Evolutionary conservation across 805 yeast species (phyloP).

Genomic region (Candida golubevii): DNA sequence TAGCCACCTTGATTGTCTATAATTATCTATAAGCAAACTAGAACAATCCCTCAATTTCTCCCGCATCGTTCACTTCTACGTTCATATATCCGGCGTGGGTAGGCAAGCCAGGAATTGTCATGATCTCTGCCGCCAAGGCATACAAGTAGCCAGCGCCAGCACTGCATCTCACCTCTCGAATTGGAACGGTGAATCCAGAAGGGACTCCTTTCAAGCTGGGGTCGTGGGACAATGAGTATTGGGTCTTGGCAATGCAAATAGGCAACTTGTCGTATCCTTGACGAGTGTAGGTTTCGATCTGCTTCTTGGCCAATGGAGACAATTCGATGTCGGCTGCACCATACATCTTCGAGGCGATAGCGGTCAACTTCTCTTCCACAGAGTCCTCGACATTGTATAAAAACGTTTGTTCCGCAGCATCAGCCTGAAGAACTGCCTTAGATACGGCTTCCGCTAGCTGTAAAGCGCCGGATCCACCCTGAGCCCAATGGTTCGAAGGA

Average conservation of each 20-base stretch:
- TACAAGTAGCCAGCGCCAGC: constrained; percentile 96
- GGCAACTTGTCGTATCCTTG: constrained; percentile 93
- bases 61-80: constrained; percentile 85
- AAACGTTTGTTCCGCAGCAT: constrained; percentile 35
- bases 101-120: constrained; percentile 96
- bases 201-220: constrained; percentile 93
- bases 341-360: constrained; percentile 85
- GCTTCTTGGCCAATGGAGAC: constrained; percentile 72
- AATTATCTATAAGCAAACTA: constrained; percentile 23
- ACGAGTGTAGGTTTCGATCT: constrained; percentile 72
- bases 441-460: constrained; percentile 81
- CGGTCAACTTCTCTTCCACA: constrained; percentile 74
- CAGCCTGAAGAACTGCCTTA: constrained; percentile 48
- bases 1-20: too few species aligned
- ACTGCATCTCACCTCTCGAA: constrained; percentile 88
- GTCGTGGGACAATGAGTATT: constrained; percentile 92
- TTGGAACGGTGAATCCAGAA: constrained; percentile 87
- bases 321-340: constrained; percentile 86
- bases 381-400: constrained; percentile 67
- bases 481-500: constrained; percentile 89
- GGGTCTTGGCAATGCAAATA: constrained; percentile 96
- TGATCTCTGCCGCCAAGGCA: constrained; percentile 94
- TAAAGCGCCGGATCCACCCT: constrained; percentile 90
- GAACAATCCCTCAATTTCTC: constrained; percentile 91
- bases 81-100: constrained; percentile 96